These are phyloP conservation scores for Pulchroboletus neoregius DNA, from an alignment of 1,284 basidiomycete genomes.

Conservation along the genomic window DNA sequence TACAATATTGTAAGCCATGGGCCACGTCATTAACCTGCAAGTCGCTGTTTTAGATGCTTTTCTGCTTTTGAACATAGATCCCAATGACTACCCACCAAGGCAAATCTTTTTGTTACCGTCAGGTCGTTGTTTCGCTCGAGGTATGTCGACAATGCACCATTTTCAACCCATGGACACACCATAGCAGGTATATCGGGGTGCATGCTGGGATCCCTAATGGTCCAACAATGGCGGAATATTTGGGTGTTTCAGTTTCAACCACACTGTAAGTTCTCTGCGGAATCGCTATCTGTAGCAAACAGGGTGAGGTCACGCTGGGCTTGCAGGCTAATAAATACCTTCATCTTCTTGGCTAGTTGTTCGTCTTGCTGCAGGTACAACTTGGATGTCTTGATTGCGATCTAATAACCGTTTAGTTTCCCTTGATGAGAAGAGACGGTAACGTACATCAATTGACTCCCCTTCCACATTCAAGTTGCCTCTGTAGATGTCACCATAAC, in stretches of 20 bases:
- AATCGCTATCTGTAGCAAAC: not conserved
- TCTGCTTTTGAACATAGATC: no score
- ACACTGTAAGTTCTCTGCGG: not conserved
- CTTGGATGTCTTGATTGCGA: not conserved
- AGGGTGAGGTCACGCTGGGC: not conserved
- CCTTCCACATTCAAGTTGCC: not conserved
- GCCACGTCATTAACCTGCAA: not conserved
- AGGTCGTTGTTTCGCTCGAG: not conserved
- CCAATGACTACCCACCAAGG: not conserved
- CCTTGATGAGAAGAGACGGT: no score
- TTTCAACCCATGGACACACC: constrained; percentile 2
- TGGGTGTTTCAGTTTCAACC: not conserved
- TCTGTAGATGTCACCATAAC: not conserved
- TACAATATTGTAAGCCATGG: not conserved
- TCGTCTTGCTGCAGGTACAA: not conserved
- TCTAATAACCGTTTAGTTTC: not conserved
- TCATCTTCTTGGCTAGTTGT: not conserved
- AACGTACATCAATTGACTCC: not conserved
- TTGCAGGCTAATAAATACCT: not conserved
- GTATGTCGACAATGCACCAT: not conserved
- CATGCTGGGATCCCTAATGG: not conserved
- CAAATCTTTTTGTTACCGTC: not conserved
- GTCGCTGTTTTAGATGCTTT: no score
- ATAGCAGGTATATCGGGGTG: not conserved
- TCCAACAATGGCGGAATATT: constrained; percentile 1